Base-by-base conservation (phyloP, 2,329 filamentous ascomycete genomes). In the Pyrenophora graminea region DNA sequence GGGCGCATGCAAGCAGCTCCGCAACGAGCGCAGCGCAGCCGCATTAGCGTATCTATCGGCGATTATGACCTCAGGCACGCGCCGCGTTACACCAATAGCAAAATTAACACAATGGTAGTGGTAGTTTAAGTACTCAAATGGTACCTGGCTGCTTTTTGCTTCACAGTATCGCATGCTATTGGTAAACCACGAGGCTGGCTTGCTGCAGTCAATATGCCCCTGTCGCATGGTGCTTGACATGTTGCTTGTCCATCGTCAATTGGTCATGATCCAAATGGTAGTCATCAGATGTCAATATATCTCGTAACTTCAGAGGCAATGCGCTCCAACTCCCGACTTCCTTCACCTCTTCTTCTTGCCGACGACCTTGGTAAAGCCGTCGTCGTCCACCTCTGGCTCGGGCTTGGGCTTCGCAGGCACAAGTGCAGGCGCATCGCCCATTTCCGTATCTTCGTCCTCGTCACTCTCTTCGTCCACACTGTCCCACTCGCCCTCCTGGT, bases 391-490 rank as follows among this genome's bases (percentile, higher is more conserved):
- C 58, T 75, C 69, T 1, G 72, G 72, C 55, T 61, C 68, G 2
- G 62, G 55, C 61, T 64, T 74, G 17, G 68, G 59, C 58, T 63
- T 70, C 32, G 67, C 62, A 33, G 70, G 57, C 34, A 70, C 70
- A 31, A 74, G 54, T 41, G 65, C 56, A 25, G 72, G 72, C 48
- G 67, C 71, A 56, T 75, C 70, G 2, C 51, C 60, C 72, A 74
- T 74, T 2, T 72, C 69, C 4, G 67, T 64, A 3, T 72, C 69
- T 7, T 68, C 67, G 17, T 69, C 36, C 76, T 79, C 39, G 76
- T 80, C 47, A 75, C 79, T 48, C 76, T 86, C 84, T 32, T 78
- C 78, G 58, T 82, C 80, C 69, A 73, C 70, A 45, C 68, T 72
- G 32, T 72, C 68, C 67, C 64, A 68, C 12, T 71, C 68, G 1